These are phyloP conservation scores for Jatropha curcas DNA, from an alignment of 345 rosid species.

Conservation along the genomic window DNA sequence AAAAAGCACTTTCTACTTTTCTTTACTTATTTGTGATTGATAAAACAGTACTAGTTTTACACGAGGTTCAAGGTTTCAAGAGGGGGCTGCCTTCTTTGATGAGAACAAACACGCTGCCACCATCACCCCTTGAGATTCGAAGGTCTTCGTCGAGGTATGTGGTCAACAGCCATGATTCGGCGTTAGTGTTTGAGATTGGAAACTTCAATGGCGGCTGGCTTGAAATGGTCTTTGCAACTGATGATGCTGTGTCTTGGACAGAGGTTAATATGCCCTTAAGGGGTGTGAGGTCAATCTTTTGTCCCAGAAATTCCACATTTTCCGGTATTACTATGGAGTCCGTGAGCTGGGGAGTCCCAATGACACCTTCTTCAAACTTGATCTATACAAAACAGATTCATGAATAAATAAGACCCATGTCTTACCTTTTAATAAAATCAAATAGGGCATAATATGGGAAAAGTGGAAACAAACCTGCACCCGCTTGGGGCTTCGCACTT, in stretches of 20 bases:
- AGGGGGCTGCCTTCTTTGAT: slow-evolving; percentile 83
- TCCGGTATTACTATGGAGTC: slow-evolving; percentile 84
- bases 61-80: slow-evolving; percentile 20
- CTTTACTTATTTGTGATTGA: too few species aligned
- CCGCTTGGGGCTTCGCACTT: slow-evolving; percentile 82
- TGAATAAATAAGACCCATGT: too few species aligned
- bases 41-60: background rate
- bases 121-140: slow-evolving; percentile 88
- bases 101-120: slow-evolving; percentile 79
- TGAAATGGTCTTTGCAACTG: slow-evolving; percentile 81
- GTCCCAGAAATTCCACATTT: slow-evolving; percentile 79
- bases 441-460: too few species aligned
- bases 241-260: slow-evolving; percentile 80
- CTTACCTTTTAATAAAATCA: too few species aligned
- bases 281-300: slow-evolving; percentile 69
- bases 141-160: slow-evolving; percentile 85
- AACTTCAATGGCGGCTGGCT: slow-evolving; percentile 87
- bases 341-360: slow-evolving; percentile 90
- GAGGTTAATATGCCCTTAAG: slow-evolving; percentile 69
- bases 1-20: too few species aligned
- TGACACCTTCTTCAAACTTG: slow-evolving; percentile 85
- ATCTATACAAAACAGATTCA: slow-evolving; percentile 41
- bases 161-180: slow-evolving; percentile 86
- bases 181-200: slow-evolving; percentile 55
- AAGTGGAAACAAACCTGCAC: slow-evolving; percentile 76